Conservation (phyloP, 1,284 basidiomycete genomes). For the Irpex lacteus region DNA sequence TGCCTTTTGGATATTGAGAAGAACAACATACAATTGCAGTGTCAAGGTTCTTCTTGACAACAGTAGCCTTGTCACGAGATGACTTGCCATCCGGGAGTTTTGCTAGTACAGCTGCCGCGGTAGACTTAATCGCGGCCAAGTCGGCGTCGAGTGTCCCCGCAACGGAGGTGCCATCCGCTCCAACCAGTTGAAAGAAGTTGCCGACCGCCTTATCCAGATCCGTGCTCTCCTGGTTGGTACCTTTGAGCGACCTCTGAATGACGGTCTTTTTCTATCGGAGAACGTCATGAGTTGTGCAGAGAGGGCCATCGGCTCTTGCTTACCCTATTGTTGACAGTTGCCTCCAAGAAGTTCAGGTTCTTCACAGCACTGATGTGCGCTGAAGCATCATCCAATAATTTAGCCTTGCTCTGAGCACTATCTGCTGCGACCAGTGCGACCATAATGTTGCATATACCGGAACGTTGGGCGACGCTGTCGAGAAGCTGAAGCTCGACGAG, state of each 20-base stretch:
- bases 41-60: conserved; percentile 2
- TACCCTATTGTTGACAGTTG: not conserved
- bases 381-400: not conserved
- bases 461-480: not conserved
- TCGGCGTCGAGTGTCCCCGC: not conserved
- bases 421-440: not conserved
- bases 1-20: not conserved
- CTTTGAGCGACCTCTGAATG: not conserved
- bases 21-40: conserved; percentile 1
- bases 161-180: not conserved
- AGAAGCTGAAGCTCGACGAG: not conserved
- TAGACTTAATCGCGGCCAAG: not conserved
- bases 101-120: not conserved
- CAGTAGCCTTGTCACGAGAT: conserved; percentile 2
- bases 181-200: not conserved
- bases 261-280: not conserved
- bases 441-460: not conserved
- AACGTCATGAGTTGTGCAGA: not conserved
- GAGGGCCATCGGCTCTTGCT: not conserved
- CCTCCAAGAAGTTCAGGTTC: conserved; percentile 1
- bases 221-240: not conserved
- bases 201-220: not conserved
- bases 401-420: not conserved
- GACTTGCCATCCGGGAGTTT: conserved; percentile 3
- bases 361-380: not conserved